Evolutionary conservation across 2,329 filamentous ascomycete genomes (phyloP), one percentile per base, ranked within the genome.

Genomic region (Cryphonectria parasitica): DNA sequence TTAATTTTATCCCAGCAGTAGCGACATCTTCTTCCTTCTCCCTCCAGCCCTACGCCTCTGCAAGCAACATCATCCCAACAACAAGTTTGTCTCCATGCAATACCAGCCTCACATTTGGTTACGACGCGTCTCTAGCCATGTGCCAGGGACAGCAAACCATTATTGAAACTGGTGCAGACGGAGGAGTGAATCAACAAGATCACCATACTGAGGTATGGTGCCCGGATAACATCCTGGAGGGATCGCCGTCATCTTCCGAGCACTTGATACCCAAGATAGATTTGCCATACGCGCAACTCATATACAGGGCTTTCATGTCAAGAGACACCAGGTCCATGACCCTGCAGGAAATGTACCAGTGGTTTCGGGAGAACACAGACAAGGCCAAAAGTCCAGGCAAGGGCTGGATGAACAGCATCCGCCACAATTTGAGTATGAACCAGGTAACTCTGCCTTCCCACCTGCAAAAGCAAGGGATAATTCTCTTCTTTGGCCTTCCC

Each of bases 351-450:
- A 92, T 98, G 70, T 98, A 98, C 80, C 86, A 91, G 70, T 98
- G 95, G 94, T 97, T 98, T 77, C 85, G 88, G 58, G 86, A 90
- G 39, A 91, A 97, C 77, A 97, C 94, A 2, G 87, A 88, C 74
- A 97, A 96, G 80, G 89, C 88, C 5, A 89, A 85, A 67, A 86
- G 86, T 62, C 85, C 84, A 10, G 83, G 81, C 17, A 91, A 90
- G 75, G 95, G 95, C 13, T 98, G 95, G 95, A 92, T 95, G 81
- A 98, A 98, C 80, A 97, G 93, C 78, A 97, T 98, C 74, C 89
- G 95, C 2, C 95, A 98, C 80, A 98, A 98, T 75, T 84, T 98
- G 10, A 97, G 94, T 64, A 98, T 98, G 95, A 98, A 98, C 76
- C 87, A 87, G 72, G 95, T 98, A 88, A 39, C 19, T n/a, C 2